Percentiles rank a stretch among this genome's conserved stretches.
Evolutionary conservation across 805 yeast genomes (phyloP).

Genomic region (Yarrowia phangngaensis): DNA sequence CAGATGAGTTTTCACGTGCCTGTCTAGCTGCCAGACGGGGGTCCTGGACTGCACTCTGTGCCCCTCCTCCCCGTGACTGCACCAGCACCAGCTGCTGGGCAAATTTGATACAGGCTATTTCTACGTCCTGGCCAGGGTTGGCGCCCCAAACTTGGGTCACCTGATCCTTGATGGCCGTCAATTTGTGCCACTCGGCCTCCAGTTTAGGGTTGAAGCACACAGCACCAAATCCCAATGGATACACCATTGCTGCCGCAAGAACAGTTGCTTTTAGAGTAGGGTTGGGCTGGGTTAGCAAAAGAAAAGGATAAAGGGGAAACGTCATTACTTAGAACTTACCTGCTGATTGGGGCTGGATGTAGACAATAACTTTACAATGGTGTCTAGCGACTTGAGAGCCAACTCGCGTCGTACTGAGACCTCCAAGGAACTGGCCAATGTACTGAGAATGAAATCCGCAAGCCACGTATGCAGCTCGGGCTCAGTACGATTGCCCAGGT

Average conservation of each 20-base stretch:
- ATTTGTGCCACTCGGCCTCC: slow-evolving; percentile 52
- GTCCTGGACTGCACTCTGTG: slow-evolving; percentile 30
- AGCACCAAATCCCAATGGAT: slow-evolving; percentile 47
- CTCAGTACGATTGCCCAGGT: neutral
- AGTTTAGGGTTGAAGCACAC: slow-evolving; percentile 42
- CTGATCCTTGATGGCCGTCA: slow-evolving; percentile 53
- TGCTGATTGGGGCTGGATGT: too few species aligned
- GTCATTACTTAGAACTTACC: too few species aligned
- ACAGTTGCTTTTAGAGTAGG: neutral
- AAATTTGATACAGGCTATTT: slow-evolving; percentile 69
- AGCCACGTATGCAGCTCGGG: slow-evolving; percentile 4
- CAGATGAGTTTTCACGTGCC: too few species aligned
- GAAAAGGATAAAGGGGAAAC: too few species aligned
- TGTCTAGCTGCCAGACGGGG: slow-evolving; percentile 36
- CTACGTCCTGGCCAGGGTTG: slow-evolving; percentile 46
- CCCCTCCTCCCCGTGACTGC: slow-evolving; percentile 49
- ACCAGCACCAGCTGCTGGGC: slow-evolving; percentile 56
- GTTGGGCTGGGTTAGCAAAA: slow-evolving; percentile 10
- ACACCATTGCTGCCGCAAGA: slow-evolving; percentile 34
- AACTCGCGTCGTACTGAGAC: neutral
- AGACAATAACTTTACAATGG: neutral
- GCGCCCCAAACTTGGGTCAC: slow-evolving; percentile 59
- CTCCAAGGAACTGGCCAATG: neutral
- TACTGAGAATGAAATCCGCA: slow-evolving; percentile 4
- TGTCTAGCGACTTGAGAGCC: slow-evolving; percentile 10